phyloP scores from a whole-genome alignment of 139 green algal genomes.

The Yamagishiella unicocca region DNA sequence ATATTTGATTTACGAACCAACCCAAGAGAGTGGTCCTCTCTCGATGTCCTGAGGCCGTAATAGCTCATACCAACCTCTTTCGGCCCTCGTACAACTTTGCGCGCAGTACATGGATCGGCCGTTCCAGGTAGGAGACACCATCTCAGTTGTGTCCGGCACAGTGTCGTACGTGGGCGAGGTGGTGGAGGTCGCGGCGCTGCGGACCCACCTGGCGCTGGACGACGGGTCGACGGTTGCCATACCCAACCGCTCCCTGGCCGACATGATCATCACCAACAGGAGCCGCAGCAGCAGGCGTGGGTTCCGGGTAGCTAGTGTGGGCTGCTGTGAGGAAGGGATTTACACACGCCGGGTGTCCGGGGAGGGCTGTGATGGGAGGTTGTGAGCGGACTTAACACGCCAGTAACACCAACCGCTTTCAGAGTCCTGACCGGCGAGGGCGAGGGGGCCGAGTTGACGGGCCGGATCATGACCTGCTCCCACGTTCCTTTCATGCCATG shows the following conservation, averaged over 20 bases:
- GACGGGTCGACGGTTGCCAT: constrained; percentile 35
- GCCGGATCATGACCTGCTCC: too few relatives aligned
- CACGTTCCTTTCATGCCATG: too few relatives aligned
- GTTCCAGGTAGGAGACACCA: constrained; percentile 39
- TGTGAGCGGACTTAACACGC: too few relatives aligned
- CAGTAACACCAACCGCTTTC: too few relatives aligned
- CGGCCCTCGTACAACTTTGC: too few relatives aligned
- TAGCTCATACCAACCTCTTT: too few relatives aligned
- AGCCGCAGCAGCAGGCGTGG: constrained; percentile 21
- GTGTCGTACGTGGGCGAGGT: constrained; percentile 7
- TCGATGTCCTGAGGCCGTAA: too few relatives aligned
- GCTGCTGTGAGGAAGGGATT: background rate
- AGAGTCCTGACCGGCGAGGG: too few relatives aligned
- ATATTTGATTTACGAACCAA: too few relatives aligned
- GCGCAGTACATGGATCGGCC: constrained; percentile 50
- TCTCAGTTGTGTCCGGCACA: background rate
- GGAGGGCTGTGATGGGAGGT: too few relatives aligned
- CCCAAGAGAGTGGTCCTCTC: too few relatives aligned
- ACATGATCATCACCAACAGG: constrained; percentile 29
- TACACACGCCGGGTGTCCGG: background rate
- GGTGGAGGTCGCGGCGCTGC: constrained; percentile 30
- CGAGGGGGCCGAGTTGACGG: too few relatives aligned
- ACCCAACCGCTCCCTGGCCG: constrained; percentile 12
- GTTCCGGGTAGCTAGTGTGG: background rate
- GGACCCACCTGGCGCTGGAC: constrained; percentile 34